Base-by-base conservation (phyloP, 2,329 filamentous ascomycete species). In the Ascomycota sp. region DNA sequence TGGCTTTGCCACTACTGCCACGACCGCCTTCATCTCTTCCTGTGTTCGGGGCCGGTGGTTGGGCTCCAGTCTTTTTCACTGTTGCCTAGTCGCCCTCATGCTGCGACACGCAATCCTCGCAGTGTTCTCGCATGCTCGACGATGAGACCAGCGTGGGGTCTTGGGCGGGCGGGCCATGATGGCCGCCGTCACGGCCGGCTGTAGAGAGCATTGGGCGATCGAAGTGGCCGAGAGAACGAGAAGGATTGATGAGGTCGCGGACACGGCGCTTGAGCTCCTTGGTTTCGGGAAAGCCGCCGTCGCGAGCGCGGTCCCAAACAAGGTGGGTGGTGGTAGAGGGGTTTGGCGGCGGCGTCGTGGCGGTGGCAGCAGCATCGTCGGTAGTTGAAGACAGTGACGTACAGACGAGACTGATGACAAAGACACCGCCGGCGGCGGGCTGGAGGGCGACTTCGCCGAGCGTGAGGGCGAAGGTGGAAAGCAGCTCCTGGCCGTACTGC, bases 221-320 rank as follows among this genome's bases (percentile, higher is more conserved):
- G 17, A 82, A 75, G 53, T 95, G 86, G 0, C 86, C 86, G 31
- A 94, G 56, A 44, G 86, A 67, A 36, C 77, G 64, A 1, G 57
- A 61, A 0, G 85, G 86, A 43, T 89, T 75, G 40, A 94, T 73
- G 30, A 80, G 63, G 54, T 94, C 80, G 33, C 86, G 62, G 5
- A 94, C 70, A 11, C 75, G 64, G 35, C 82, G 72, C 56, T 95
- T 94, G 26, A 94, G 63, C 40, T 86, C 75, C 53, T 94, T 93
- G 2, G 80, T 83, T 56, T 94, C 83, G 35, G 86, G 89, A 52
- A 98, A 98, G 0, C 89, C 85, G 20, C 80, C 80, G 45, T 94
- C 75, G 4, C 54, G 47, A 49, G 83, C 91, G 36, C 89, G 68
- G 58, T 95, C 82, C 89, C 89, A 98, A 21, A 95, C 58, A 3